These are phyloP conservation scores for Leccinum subspadiceum DNA, from an alignment of 1,284 basidiomycete genomes.

Conservation along the genomic window DNA sequence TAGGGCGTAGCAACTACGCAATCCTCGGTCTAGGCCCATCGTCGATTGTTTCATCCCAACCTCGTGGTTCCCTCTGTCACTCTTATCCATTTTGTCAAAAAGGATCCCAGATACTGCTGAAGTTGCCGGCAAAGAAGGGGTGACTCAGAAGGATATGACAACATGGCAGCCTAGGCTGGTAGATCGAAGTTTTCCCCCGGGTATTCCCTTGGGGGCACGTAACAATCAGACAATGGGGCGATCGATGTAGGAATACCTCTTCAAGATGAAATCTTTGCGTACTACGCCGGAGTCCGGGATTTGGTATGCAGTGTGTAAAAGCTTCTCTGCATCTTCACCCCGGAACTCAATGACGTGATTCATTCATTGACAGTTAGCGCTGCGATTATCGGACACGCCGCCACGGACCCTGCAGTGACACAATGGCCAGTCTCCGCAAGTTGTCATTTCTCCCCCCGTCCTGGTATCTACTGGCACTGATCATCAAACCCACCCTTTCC, in stretches of 20 bases:
- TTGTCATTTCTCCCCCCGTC: neutral
- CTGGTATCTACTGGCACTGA: neutral
- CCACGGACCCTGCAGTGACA: neutral
- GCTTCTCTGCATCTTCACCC: neutral
- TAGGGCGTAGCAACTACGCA: neutral
- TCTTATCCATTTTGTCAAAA: neutral
- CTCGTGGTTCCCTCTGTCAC: neutral
- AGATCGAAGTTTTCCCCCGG: neutral
- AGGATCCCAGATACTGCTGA: neutral
- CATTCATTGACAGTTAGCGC: neutral
- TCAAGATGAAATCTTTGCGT: neutral
- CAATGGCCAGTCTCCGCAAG: neutral
- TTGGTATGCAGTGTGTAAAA: neutral
- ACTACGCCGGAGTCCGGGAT: neutral
- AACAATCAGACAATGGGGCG: neutral
- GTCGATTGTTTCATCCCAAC: neutral
- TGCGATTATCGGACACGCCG: neutral
- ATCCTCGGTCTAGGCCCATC: neutral
- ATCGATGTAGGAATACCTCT: neutral
- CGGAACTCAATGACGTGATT: neutral
- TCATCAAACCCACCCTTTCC: neutral
- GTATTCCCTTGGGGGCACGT: neutral
- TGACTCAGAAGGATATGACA: neutral
- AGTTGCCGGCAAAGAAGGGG: neutral
- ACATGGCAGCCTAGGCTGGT: neutral